A percentile compares a stretch with the other conserved stretches of the same genome.
phyloP scores from a whole-genome alignment of 2,329 filamentous ascomycete genomes.

The Teratosphaeria viscida region DNA sequence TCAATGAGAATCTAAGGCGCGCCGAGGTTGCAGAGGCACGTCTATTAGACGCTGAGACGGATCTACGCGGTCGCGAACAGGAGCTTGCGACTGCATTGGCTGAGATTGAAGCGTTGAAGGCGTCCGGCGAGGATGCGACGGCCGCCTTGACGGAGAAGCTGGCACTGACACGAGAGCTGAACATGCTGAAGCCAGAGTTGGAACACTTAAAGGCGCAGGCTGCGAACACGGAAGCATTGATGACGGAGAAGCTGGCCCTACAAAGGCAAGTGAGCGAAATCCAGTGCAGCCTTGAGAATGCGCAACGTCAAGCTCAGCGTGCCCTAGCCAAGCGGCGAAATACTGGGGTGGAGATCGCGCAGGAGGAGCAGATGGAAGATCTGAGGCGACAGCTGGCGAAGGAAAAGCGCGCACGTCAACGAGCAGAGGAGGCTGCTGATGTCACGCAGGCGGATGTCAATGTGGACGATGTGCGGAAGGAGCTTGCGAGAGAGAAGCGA shows the following conservation, averaged over 20 bases:
- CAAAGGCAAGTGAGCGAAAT: slow-evolving; percentile 67
- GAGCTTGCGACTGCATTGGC: slow-evolving; percentile 53
- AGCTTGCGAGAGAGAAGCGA: slow-evolving; percentile 23
- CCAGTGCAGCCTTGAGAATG: slow-evolving; percentile 73
- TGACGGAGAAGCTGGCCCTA: slow-evolving; percentile 69
- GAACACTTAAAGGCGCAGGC: slow-evolving; percentile 52
- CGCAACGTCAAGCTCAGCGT: slow-evolving; percentile 59
- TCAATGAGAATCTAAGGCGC: slow-evolving; percentile 38
- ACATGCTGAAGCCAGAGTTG: slow-evolving; percentile 49
- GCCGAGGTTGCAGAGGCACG: slow-evolving; percentile 39
- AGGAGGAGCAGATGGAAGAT: slow-evolving; percentile 32
- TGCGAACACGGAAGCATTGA: slow-evolving; percentile 52
- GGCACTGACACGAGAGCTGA: slow-evolving; percentile 49
- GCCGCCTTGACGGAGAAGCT: slow-evolving; percentile 59
- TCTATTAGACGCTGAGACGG: slow-evolving; percentile 36
- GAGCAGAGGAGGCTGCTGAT: slow-evolving; percentile 28
- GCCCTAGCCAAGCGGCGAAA: slow-evolving; percentile 40
- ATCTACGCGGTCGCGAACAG: slow-evolving; percentile 41
- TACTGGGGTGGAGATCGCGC: slow-evolving; percentile 38
- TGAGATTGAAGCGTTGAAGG: slow-evolving; percentile 60
- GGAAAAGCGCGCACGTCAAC: slow-evolving; percentile 36
- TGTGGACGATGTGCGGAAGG: slow-evolving; percentile 22
- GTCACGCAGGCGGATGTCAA: slow-evolving; percentile 21
- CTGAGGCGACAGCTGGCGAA: slow-evolving; percentile 36
- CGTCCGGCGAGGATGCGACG: slow-evolving; percentile 56